A percentile compares a stretch with the other conserved stretches of the same genome.
These are phyloP conservation scores for Senna tora DNA, from an alignment of 306 rosid species.

Conservation along the genomic window DNA sequence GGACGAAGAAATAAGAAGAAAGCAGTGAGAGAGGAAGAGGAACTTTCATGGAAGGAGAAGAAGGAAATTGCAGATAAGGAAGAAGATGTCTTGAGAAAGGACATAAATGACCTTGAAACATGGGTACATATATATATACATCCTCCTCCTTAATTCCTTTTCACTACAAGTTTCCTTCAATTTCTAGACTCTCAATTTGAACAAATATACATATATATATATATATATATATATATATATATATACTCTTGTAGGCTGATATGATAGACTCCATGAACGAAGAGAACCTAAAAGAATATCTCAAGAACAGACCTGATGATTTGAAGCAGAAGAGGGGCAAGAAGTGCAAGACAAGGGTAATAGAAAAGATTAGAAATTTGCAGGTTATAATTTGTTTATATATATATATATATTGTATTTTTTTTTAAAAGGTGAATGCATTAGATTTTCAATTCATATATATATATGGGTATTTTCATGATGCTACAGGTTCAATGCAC, in stretches of 20 bases:
- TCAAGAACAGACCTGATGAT: constrained; percentile 28
- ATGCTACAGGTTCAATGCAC: constrained; percentile 27
- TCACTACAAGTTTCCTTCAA: constrained; percentile 7
- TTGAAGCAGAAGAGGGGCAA: constrained; percentile 1
- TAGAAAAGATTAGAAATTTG: not conserved
- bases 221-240: too few relatives aligned
- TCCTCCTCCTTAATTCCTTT: not conserved
- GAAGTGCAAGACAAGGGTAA: constrained; percentile 40
- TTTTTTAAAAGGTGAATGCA: not conserved
- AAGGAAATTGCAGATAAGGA: constrained; percentile 31
- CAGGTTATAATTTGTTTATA: not conserved
- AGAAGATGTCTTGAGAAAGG: constrained; percentile 37
- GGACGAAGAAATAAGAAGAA: constrained; percentile 22
- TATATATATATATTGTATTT: too few relatives aligned
- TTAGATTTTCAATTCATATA: not conserved
- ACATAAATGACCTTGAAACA: constrained; percentile 32
- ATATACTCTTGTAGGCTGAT: constrained; percentile 35
- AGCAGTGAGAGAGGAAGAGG: constrained; percentile 8
- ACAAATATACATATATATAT: too few relatives aligned
- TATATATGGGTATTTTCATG: not conserved
- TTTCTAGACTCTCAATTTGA: not conserved
- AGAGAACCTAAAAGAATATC: constrained; percentile 25
- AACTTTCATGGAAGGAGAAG: constrained; percentile 19
- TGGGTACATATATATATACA: too few relatives aligned
- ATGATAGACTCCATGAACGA: constrained; percentile 40